Base-by-base conservation (phyloP, 225 moss, liverwort and hornwort species). In the Bryoerythrophyllum caledonicum region DNA sequence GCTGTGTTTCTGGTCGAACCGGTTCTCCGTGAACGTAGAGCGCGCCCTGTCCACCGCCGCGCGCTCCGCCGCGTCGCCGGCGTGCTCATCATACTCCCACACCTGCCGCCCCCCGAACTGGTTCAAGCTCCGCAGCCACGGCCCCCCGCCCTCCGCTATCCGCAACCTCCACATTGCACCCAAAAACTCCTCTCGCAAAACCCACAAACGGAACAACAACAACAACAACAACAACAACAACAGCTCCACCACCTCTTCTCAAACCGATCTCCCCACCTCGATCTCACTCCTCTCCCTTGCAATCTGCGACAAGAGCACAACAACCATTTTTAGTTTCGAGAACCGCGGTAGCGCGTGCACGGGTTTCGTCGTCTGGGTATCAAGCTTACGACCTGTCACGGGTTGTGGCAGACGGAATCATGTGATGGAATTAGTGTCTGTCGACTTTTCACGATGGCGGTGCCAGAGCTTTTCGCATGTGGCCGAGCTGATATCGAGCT, bases 131-230 rank as follows among this genome's bases (percentile, higher is more conserved):
- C 76, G 84, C 80, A 91, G 43, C 93, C 90, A 94, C 8, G 90
- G 89, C 1, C 90, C 87, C 41, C 91, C 87, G 51, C 87, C 87
- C 70, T 93, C 90, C 11, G 90, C 91, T 37, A 87, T 25, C 79
- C 88, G 94, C 67, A 92, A 74, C 59, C 85, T 83, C 97, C 97
- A 99, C 97, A 99, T 99, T 63, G 71, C 72, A 21, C n/a, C n/a
- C n/a, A n/a, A n/a, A n/a, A 5, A 60, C 21, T 15, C 19, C 14
- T n/a, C 8, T 21, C 62, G 34, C 54, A 44, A 12, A 44, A 14
- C 41, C 4, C 66, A 28, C 43, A 60, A 49, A 49, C 1, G 19
- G 8, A 9, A 38, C 5, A 49, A 46, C 4, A 16, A 49, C 38
- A 6, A 1, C 48, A 16, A 49, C 38, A 6, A 1, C 48, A 9